Percentiles rank a stretch among this genome's conserved stretches.
These are phyloP conservation scores for Reutealis trisperma DNA, from an alignment of 345 rosid genomes.

Conservation along the genomic window DNA sequence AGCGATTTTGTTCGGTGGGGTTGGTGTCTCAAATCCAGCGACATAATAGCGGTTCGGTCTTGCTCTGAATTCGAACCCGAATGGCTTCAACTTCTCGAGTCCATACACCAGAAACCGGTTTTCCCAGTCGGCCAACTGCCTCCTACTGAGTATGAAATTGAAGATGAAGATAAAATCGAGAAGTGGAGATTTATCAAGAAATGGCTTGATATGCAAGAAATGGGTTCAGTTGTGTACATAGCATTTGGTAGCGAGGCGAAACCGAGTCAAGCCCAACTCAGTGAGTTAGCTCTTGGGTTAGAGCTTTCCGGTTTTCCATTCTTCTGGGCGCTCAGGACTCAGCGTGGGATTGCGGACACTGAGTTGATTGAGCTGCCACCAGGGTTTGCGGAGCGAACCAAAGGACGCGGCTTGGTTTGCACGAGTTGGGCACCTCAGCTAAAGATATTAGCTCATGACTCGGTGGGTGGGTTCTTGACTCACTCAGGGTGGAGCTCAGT, in stretches of 20 bases:
- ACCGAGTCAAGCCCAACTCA: slow-evolving; percentile 4
- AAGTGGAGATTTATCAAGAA: slow-evolving; percentile 4
- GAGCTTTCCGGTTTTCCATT: slow-evolving; percentile 4
- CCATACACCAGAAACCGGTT: slow-evolving; percentile 8
- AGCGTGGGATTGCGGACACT: background rate
- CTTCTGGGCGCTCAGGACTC: slow-evolving; percentile 13
- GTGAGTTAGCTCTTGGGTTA: slow-evolving; percentile 11
- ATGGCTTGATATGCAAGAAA: slow-evolving; percentile 11
- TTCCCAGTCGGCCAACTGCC: background rate
- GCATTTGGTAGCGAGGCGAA: slow-evolving; percentile 18
- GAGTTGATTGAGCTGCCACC: background rate
- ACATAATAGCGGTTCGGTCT: background rate
- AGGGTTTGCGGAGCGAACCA: slow-evolving; percentile 12
- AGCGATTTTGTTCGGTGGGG: background rate
- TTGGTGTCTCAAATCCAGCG: background rate
- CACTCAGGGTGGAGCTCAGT: slow-evolving; percentile 5
- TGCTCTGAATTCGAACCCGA: slow-evolving; percentile 9
- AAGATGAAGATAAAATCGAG: background rate
- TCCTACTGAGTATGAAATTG: background rate
- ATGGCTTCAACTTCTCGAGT: no score
- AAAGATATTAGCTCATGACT: background rate
- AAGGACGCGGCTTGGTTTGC: slow-evolving; percentile 8
- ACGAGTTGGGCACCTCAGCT: slow-evolving; percentile 19
- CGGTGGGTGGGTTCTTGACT: slow-evolving; percentile 13
- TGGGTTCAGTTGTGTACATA: background rate